These are phyloP conservation scores for Phoma sp. DNA, from an alignment of 2,329 filamentous ascomycete species.

Conservation along the genomic window DNA sequence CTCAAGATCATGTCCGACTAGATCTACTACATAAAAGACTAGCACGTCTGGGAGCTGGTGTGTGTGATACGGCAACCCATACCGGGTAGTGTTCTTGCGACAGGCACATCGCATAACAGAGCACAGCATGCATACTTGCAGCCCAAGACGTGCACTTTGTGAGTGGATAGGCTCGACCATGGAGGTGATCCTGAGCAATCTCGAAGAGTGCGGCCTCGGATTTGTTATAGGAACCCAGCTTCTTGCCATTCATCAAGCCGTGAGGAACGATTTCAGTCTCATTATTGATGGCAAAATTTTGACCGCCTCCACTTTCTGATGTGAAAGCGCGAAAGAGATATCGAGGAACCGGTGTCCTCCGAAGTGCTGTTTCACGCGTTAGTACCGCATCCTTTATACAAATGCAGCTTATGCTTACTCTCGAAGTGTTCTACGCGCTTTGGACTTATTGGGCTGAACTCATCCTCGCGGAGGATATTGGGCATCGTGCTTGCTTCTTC, in stretches of 20 bases:
- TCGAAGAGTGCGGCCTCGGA: too few relatives aligned
- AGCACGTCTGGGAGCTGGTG: too few relatives aligned
- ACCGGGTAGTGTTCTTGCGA: too few relatives aligned
- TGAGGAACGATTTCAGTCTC: constrained; percentile 4
- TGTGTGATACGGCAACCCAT: too few relatives aligned
- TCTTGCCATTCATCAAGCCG: constrained; percentile 1
- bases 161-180: too few relatives aligned
- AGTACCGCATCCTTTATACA: not conserved
- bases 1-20: too few relatives aligned
- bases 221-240: constrained; percentile 1
- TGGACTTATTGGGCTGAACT: not conserved
- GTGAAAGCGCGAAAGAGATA: constrained; percentile 17
- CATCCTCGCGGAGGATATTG: not conserved
- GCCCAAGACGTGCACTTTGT: too few relatives aligned
- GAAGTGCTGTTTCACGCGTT: not conserved
- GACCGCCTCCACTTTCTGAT: not conserved
- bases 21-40: too few relatives aligned
- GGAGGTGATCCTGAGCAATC: too few relatives aligned
- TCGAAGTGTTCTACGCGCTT: not conserved
- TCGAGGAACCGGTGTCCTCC: constrained; percentile 10
- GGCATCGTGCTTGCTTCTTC: not conserved
- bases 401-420: not conserved
- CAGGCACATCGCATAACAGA: too few relatives aligned
- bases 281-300: constrained; percentile 2
- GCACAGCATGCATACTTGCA: too few relatives aligned